A percentile compares a stretch with the other conserved stretches of the same genome.
Evolutionary conservation across 1,284 basidiomycete genomes (phyloP).

Genomic region (Stygiomarasmius scandens): DNA sequence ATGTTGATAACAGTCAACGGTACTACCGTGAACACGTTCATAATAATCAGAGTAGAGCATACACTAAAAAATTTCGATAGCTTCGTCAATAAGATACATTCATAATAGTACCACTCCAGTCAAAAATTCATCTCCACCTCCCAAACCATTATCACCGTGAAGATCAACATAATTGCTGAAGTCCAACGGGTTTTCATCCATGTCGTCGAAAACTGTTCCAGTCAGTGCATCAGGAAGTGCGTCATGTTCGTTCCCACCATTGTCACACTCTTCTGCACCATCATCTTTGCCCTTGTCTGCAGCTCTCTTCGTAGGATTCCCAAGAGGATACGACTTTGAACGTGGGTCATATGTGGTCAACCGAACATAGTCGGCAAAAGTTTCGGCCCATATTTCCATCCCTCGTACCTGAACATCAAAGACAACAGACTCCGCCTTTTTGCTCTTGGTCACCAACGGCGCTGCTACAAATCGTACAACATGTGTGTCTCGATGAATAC

Average conservation of each 20-base stretch:
- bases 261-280: background rate
- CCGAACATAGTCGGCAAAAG: conserved; percentile 24
- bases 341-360: conserved; percentile 25
- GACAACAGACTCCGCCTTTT: conserved; percentile 16
- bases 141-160: conserved; percentile 11
- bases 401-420: conserved; percentile 24
- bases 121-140: conserved; percentile 15
- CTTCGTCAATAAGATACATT: too few relatives aligned
- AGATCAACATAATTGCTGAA: conserved; percentile 8
- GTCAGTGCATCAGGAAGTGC: background rate
- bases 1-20: too few relatives aligned
- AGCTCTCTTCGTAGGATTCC: conserved; percentile 2
- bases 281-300: background rate
- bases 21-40: too few relatives aligned
- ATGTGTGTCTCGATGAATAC: conserved; percentile 8
- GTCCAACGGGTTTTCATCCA: conserved; percentile 8
- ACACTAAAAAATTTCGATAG: too few relatives aligned
- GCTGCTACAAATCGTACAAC: background rate
- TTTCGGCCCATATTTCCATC: conserved; percentile 20
- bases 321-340: conserved; percentile 23
- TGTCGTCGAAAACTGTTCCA: conserved; percentile 11
- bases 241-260: background rate
- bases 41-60: too few relatives aligned
- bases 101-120: too few relatives aligned
- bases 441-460: conserved; percentile 5